Evolutionary conservation across 2,329 filamentous ascomycete species (phyloP), one percentile per base, ranked within the genome.

Genomic region (Fusarium irregulare): DNA sequence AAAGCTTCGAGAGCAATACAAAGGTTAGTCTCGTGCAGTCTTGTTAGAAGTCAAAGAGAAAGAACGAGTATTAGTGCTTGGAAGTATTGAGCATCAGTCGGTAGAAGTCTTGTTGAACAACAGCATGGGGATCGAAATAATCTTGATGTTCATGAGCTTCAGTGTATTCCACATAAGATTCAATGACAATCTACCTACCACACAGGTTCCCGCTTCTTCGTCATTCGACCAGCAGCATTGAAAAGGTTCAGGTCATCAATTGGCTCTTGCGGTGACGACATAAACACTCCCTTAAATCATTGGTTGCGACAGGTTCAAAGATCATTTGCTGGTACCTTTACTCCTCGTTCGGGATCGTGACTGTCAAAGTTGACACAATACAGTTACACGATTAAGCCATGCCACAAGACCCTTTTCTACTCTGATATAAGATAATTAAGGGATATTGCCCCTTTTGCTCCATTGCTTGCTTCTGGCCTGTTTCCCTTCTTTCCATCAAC

Each of bases 331-430:
- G 5, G 3, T 37, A 3, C 16, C 5, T 37, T 10, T 4, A 18
- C 21, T 21, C 21, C 4, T 21, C 16, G 32, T n/a, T 37, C 32
- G 9, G 32, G 32, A n/a, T 37, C 5, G 0, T 37, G 5, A 4
- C 32, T 6, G 9, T 10, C 4, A 37, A 37, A 5, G 3, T 37
- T n/a, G 3, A 11, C 32, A 18, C 0, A 6, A 11, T 8, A 37
- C 9, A 37, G 5, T 11, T 18, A 2, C 16, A 11, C 9, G 6
- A n/a, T 11, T 0, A 6, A 37, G 9, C 5, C 3, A n/a, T 4
- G 34, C 9, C 16, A 37, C 3, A n/a, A 6, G 16, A n/a, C 34
- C 9, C 18, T n/a, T n/a, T 37, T 18, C 32, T 37, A 10, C 16
- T 4, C 3, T 37, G 34, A n/a, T n/a, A n/a, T 6, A 37, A 10